Percentiles rank a stretch among this genome's conserved stretches.
Conservation (phyloP, 768 basidiomycete species). For the Pholiota molesta region DNA sequence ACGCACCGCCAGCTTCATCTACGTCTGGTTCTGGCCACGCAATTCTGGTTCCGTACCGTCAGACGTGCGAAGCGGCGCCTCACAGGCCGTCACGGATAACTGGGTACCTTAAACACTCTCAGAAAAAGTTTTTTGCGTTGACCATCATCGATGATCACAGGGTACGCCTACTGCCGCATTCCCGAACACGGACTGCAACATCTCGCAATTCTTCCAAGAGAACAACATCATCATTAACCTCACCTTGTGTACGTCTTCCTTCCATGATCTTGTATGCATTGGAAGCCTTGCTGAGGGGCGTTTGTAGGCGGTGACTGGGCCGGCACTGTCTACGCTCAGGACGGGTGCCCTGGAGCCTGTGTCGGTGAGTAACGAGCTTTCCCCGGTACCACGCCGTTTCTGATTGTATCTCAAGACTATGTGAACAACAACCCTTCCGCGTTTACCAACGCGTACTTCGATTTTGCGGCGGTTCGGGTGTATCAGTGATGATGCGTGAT, state of each 20-base stretch:
- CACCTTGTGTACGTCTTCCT: constrained; percentile 35
- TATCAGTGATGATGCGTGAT: constrained; percentile 29
- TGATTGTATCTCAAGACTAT: constrained; percentile 38
- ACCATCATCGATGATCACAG: constrained; percentile 30
- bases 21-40: constrained; percentile 76
- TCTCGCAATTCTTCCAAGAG: constrained; percentile 53
- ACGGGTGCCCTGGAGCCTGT: constrained; percentile 57
- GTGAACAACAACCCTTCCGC: constrained; percentile 63
- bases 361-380: constrained; percentile 37
- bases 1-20: constrained; percentile 55
- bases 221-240: constrained; percentile 69
- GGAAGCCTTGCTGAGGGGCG: background rate
- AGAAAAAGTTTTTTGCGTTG: background rate
- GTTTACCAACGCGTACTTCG: constrained; percentile 67
- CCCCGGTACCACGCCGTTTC: background rate
- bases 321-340: constrained; percentile 43
- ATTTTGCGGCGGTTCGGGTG: constrained; percentile 54
- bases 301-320: constrained; percentile 57
- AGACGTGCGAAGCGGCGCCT: constrained; percentile 45
- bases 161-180: constrained; percentile 62
- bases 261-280: background rate
- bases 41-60: constrained; percentile 47
- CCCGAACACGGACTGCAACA: constrained; percentile 61
- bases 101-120: constrained; percentile 45
- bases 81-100: constrained; percentile 44